phyloP scores from a whole-genome alignment of 1,284 basidiomycete species.

The Phylloboletellus chloephorus region DNA sequence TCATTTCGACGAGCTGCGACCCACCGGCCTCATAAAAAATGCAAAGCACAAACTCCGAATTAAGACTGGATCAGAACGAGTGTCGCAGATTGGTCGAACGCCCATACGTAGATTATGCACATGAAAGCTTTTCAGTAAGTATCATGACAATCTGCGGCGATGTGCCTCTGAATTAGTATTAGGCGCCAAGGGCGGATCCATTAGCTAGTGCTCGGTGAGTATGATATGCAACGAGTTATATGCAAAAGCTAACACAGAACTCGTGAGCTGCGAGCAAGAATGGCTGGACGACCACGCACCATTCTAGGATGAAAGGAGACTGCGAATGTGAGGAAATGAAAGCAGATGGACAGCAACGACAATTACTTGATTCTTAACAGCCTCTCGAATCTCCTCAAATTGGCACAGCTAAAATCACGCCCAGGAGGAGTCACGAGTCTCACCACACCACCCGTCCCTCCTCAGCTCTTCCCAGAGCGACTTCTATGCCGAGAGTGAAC shows the following conservation, averaged over 20 bases:
- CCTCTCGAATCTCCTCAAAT: slow-evolving; percentile 5
- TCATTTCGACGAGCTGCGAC: too few relatives aligned
- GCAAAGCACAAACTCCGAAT: neutral
- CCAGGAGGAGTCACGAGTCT: slow-evolving; percentile 6
- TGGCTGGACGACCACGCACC: slow-evolving; percentile 11
- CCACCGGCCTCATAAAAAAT: too few relatives aligned
- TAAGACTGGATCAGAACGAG: neutral
- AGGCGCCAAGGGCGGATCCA: slow-evolving; percentile 3
- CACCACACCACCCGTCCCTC: slow-evolving; percentile 31
- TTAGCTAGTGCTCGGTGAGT: slow-evolving; percentile 14
- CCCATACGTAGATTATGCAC: slow-evolving; percentile 19
- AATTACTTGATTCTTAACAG: slow-evolving; percentile 16
- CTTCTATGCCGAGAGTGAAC: slow-evolving; percentile 29
- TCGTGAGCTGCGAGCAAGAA: slow-evolving; percentile 5
- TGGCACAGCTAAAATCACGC: neutral
- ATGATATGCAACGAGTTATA: slow-evolving; percentile 1
- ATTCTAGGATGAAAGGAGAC: slow-evolving; percentile 1
- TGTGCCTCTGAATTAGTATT: slow-evolving; percentile 6
- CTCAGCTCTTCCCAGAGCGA: slow-evolving; percentile 32
- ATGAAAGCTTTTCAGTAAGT: slow-evolving; percentile 13
- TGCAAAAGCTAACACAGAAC: slow-evolving; percentile 1
- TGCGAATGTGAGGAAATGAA: slow-evolving; percentile 3
- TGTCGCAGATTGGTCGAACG: slow-evolving; percentile 3
- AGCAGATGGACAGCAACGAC: slow-evolving; percentile 14
- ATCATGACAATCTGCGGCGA: slow-evolving; percentile 12